Evolutionary conservation across 2,329 filamentous ascomycete genomes (phyloP).

Genomic region (Penicillium olsonii): DNA sequence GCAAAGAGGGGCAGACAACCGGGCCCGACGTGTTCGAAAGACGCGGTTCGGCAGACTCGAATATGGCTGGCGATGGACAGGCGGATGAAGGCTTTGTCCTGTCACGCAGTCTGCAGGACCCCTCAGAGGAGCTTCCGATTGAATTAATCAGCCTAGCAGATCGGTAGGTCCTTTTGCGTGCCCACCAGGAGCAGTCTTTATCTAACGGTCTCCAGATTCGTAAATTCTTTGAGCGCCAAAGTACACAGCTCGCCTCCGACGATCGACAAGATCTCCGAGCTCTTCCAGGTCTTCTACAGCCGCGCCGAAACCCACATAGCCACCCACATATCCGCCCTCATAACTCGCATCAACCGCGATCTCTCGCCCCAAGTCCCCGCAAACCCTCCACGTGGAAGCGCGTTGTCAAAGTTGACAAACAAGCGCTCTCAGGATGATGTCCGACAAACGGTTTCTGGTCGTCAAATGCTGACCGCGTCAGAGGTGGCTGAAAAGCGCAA

Average conservation of each 20-base stretch:
- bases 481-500: conserved; percentile 81
- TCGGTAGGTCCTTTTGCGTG: conserved; percentile 66
- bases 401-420: conserved; percentile 55
- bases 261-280: conserved; percentile 76
- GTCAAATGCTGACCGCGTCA: conserved; percentile 87
- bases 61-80: conserved; percentile 32
- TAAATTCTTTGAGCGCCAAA: conserved; percentile 85
- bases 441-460: conserved; percentile 51
- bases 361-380: conserved; percentile 59
- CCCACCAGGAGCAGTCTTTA: neutral
- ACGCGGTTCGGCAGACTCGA: conserved; percentile 35
- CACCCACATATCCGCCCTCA: conserved; percentile 81
- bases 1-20: conserved; percentile 26
- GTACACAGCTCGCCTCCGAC: conserved; percentile 81
- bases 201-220: conserved; percentile 62
- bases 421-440: conserved; percentile 39
- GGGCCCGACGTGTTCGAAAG: conserved; percentile 50
- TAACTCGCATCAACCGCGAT: conserved; percentile 71
- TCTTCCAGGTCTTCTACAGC: conserved; percentile 93
- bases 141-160: conserved; percentile 90
- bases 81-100: conserved; percentile 37
- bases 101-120: conserved; percentile 55
- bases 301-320: conserved; percentile 78
- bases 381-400: conserved; percentile 59
- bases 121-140: conserved; percentile 87